Base-by-base conservation (phyloP, 371 early-diverging fungal species). In the Mucor circinelloides region DNA sequence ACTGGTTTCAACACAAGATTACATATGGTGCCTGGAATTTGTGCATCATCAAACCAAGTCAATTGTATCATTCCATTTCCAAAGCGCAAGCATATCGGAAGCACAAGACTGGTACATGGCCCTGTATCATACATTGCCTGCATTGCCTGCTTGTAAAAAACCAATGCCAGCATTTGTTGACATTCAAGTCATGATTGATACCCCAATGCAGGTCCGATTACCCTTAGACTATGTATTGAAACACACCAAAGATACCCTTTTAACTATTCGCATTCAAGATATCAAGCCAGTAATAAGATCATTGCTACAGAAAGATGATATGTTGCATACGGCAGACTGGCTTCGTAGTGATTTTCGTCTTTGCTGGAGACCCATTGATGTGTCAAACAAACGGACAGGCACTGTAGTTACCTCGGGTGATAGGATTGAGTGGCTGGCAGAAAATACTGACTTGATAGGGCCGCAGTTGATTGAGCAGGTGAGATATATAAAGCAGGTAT, bases 71-170 rank as follows among this genome's bases (percentile, higher is more conserved):
- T 72, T 56, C 52, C 68, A 72, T 42, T 72, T 72, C 52, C 68
- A 68, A 40, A 60, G 64, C 2, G 25, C 30, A 0, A 58, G 19
- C n/a, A 28, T 61, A 31, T 64, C 68, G 1, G 68, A 68, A 6
- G 64, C 72, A 6, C 64, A 68, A 57, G 75, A 73, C 34, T 83
- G 83, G 83, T 83, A 83, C 64, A 61, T 78, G 65, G 64, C 74
- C 0, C 57, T 83, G 1, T 83, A 83, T 34, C 50, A 70, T 10
- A 8, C 68, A 8, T 12, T 80, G 40, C 78, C 80, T n/a, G n/a
- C 13, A 60, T 27, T 34, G n/a, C 27, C 21, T 8, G 32, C 34
- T 19, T 67, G 60, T 28, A 71, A 72, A 28, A 64, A 46, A 12
- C 68, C 68, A 15, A 32, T 72, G n/a, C 68, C 72, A 15, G 27